Percentiles rank a stretch among this genome's conserved stretches.
Conservation (phyloP, 768 basidiomycete species). For the Psilocybe subaeruginosa region DNA sequence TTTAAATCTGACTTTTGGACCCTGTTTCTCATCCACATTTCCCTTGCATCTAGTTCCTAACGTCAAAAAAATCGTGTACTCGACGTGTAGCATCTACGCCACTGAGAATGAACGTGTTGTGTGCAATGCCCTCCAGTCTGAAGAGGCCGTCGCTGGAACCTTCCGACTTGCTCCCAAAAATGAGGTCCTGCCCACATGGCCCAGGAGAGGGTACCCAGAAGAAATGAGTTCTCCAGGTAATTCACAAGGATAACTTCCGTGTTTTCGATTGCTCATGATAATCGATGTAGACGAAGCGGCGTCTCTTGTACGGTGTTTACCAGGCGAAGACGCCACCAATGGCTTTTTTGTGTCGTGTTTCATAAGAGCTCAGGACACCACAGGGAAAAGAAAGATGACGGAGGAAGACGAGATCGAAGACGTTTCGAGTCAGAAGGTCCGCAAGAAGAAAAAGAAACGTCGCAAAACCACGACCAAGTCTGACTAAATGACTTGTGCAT, state of each 20-base stretch:
- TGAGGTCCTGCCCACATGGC: slow-evolving; percentile 82
- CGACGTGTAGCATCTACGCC: slow-evolving; percentile 94
- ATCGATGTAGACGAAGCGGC: slow-evolving; percentile 52
- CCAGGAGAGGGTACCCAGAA: slow-evolving; percentile 72
- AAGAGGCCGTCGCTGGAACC: slow-evolving; percentile 59
- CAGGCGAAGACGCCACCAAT: slow-evolving; percentile 87
- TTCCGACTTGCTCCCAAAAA: slow-evolving; percentile 72
- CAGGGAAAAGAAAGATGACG: slow-evolving; percentile 28
- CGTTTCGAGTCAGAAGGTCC: slow-evolving; percentile 21
- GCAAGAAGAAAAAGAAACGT: slow-evolving; percentile 26
- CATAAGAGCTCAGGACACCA: slow-evolving; percentile 34
- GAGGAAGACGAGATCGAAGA: slow-evolving; percentile 25
- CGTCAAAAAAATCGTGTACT: slow-evolving; percentile 87
- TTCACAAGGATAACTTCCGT: slow-evolving; percentile 1
- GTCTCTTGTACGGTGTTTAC: slow-evolving; percentile 71
- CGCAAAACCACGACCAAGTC: slow-evolving; percentile 11
- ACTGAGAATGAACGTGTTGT: slow-evolving; percentile 95
- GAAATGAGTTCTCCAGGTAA: slow-evolving; percentile 63
- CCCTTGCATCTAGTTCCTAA: slow-evolving; percentile 61
- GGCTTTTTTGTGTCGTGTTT: slow-evolving; percentile 99
- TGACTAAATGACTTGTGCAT: slow-evolving; percentile 3
- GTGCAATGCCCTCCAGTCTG: slow-evolving; percentile 65
- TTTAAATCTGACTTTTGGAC: slow-evolving; percentile 14
- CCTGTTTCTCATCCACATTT: slow-evolving; percentile 20
- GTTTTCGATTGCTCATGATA: background rate